phyloP scores from a whole-genome alignment of 2,329 filamentous ascomycete genomes.

The Arthrobotrys conoides region DNA sequence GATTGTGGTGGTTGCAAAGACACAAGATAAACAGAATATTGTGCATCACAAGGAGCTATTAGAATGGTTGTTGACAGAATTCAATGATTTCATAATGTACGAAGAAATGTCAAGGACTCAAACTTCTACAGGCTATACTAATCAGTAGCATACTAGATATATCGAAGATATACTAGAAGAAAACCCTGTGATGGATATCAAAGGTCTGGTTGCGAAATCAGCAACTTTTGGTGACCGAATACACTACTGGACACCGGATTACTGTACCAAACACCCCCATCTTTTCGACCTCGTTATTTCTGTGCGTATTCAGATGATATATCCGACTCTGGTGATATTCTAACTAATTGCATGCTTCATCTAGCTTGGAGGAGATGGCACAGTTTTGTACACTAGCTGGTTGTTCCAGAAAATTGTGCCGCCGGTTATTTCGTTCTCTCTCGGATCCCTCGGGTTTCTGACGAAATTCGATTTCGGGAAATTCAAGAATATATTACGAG shows the following conservation, averaged over 20 bases:
- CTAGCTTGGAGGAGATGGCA: slow-evolving; percentile 90
- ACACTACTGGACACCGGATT: slow-evolving; percentile 84
- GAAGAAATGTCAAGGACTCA: slow-evolving; percentile 27
- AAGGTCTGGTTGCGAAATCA: slow-evolving; percentile 77
- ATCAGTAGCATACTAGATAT: slow-evolving; percentile 67
- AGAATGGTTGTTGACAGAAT: slow-evolving; percentile 82
- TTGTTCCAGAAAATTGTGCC: slow-evolving; percentile 96
- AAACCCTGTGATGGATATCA: slow-evolving; percentile 80
- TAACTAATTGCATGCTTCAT: slow-evolving; percentile 21
- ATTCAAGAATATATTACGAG: slow-evolving; percentile 77
- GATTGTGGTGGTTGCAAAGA: slow-evolving; percentile 91
- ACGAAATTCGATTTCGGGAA: slow-evolving; percentile 95
- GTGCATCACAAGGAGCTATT: slow-evolving; percentile 81
- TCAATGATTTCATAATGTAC: slow-evolving; percentile 82
- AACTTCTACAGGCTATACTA: not conserved
- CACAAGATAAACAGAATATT: slow-evolving; percentile 86
- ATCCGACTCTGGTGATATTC: not conserved
- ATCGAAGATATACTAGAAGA: slow-evolving; percentile 82
- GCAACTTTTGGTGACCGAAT: slow-evolving; percentile 73
- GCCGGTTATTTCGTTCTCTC: slow-evolving; percentile 88
- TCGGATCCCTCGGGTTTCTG: slow-evolving; percentile 93
- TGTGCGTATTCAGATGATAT: slow-evolving; percentile 65
- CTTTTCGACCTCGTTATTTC: slow-evolving; percentile 95
- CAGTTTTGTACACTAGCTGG: slow-evolving; percentile 95
- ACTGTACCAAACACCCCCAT: slow-evolving; percentile 83